Evolutionary conservation across 352 stramenopile species (phyloP).

Genomic region (Pythium biforme): DNA sequence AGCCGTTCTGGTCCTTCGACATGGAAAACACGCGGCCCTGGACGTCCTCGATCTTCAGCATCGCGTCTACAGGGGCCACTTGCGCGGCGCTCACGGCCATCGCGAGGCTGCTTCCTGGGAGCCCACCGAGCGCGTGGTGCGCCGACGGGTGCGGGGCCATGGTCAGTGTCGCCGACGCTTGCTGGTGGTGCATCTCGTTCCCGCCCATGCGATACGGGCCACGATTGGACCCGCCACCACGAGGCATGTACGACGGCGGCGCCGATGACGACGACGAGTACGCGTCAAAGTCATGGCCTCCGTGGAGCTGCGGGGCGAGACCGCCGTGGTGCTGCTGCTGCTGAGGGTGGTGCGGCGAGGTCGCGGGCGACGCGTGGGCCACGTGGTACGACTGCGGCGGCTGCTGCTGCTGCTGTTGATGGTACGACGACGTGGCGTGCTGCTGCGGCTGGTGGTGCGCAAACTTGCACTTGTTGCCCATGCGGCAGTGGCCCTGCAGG

Average conservation of each 20-base stretch:
- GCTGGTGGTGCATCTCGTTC: constrained; percentile 10
- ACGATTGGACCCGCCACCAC: constrained; percentile 6
- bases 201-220: constrained; percentile 12
- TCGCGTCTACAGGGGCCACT: constrained; percentile 3
- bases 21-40: constrained; percentile 77
- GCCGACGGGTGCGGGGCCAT: constrained; percentile 13
- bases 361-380: constrained; percentile 19
- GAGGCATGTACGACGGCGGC: constrained; percentile 16
- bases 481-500: constrained; percentile 78
- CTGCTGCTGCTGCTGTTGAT: constrained; percentile 5
- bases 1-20: constrained; percentile 97
- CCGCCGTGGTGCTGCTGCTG: constrained; percentile 9
- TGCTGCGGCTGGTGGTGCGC: constrained; percentile 47
- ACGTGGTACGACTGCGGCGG: constrained; percentile 19
- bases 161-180: neutral
- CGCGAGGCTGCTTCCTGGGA: constrained; percentile 2
- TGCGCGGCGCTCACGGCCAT: neutral
- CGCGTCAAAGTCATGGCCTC: constrained; percentile 8
- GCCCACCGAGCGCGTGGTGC: constrained; percentile 6
- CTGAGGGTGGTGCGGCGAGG: constrained; percentile 18
- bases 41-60: constrained; percentile 73
- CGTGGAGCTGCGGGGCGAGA: neutral
- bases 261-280: constrained; percentile 5
- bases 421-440: constrained; percentile 12
- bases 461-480: constrained; percentile 87